phyloP scores from a whole-genome alignment of 805 yeast species.

The Candida hungchunana region DNA sequence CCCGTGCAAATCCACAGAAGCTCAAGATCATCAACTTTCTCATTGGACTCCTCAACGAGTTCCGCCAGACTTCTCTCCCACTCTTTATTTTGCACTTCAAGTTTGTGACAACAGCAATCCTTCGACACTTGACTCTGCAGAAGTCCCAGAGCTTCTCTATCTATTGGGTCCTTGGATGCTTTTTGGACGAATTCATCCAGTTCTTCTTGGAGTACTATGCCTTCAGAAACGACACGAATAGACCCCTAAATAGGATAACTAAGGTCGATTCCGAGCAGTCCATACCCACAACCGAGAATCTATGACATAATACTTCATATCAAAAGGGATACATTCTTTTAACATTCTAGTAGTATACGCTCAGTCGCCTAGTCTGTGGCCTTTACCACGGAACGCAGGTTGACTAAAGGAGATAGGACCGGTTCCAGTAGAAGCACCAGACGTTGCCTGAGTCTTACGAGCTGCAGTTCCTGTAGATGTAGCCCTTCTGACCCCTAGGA shows the following conservation, averaged over 20 bases:
- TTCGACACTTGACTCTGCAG: slow-evolving; percentile 14
- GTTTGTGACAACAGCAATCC: slow-evolving; percentile 12
- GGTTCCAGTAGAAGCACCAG: slow-evolving; percentile 14
- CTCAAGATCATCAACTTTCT: slow-evolving; percentile 13
- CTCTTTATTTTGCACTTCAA: slow-evolving; percentile 15
- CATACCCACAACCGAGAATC: background rate
- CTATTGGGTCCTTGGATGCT: slow-evolving; percentile 21
- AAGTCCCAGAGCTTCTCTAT: slow-evolving; percentile 14
- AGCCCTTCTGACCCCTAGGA: slow-evolving; percentile 3
- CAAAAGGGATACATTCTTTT: background rate
- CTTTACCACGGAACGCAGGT: slow-evolving; percentile 33
- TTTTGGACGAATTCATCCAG: slow-evolving; percentile 19
- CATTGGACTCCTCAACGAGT: slow-evolving; percentile 6
- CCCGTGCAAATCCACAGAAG: slow-evolving; percentile 5
- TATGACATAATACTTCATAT: background rate
- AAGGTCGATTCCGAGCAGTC: background rate
- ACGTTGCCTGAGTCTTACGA: slow-evolving; percentile 3
- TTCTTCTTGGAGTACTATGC: slow-evolving; percentile 17
- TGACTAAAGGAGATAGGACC: background rate
- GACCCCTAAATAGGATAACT: background rate
- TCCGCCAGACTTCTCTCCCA: slow-evolving; percentile 4
- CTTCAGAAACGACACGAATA: slow-evolving; percentile 9
- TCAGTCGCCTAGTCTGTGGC: slow-evolving; percentile 33
- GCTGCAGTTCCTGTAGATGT: slow-evolving; percentile 2
- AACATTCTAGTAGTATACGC: background rate